phyloP scores from a whole-genome alignment of 2,329 filamentous ascomycete species.

The Calcarisporium arbuscula region DNA sequence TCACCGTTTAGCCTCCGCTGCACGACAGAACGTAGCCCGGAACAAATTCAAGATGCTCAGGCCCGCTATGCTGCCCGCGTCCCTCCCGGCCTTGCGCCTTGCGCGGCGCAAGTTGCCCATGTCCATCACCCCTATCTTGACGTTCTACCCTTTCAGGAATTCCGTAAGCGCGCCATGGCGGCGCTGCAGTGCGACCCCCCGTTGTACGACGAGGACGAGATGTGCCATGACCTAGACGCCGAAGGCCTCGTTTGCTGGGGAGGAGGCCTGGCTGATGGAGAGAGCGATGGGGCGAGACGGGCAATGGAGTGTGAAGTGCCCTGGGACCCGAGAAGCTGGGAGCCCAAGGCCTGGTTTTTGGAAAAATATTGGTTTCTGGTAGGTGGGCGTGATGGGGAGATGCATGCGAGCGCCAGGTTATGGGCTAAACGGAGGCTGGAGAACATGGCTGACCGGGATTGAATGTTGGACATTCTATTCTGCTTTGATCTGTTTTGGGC shows the following conservation, averaged over 20 bases:
- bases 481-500: too few relatives aligned
- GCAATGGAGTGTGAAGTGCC: too few relatives aligned
- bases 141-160: constrained; percentile 17
- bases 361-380: constrained; percentile 21
- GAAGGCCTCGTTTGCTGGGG: constrained; percentile 24
- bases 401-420: too few relatives aligned
- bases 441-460: too few relatives aligned
- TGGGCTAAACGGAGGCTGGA: too few relatives aligned
- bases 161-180: constrained; percentile 20
- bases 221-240: constrained; percentile 20
- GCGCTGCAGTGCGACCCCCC: constrained; percentile 8
- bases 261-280: constrained; percentile 13
- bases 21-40: too few relatives aligned
- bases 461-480: too few relatives aligned
- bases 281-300: constrained; percentile 14
- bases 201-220: constrained; percentile 18
- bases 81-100: too few relatives aligned
- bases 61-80: too few relatives aligned
- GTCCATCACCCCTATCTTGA: constrained; percentile 23
- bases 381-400: constrained; percentile 20
- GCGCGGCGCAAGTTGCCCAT: constrained; percentile 16
- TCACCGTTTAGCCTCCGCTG: too few relatives aligned
- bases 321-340: constrained; percentile 23
- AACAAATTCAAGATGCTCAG: too few relatives aligned
- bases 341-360: constrained; percentile 20